These are phyloP conservation scores for Boletus chippewaensis DNA, from an alignment of 1,284 basidiomycete genomes.

Conservation along the genomic window DNA sequence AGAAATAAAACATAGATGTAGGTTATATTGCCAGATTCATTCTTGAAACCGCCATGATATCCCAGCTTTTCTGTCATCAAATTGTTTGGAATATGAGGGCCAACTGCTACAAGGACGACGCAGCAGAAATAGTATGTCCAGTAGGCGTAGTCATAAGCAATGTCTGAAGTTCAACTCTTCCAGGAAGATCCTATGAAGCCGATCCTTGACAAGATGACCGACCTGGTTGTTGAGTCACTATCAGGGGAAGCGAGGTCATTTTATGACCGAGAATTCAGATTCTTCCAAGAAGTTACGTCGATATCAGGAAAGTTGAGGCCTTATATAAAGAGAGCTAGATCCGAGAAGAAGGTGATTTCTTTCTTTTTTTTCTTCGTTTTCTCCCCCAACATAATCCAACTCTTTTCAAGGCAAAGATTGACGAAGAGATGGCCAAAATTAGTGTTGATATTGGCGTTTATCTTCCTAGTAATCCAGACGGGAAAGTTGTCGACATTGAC, in stretches of 20 bases:
- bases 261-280: constrained; percentile 92
- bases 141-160: neutral
- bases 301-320: constrained; percentile 98
- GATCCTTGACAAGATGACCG: constrained; percentile 81
- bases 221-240: constrained; percentile 76
- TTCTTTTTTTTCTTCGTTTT: neutral
- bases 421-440: constrained; percentile 99
- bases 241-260: constrained; percentile 90
- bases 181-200: constrained; percentile 96
- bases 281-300: constrained; percentile 95
- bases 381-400: neutral
- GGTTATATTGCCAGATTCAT: constrained; percentile 96
- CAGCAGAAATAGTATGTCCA: constrained; percentile 65
- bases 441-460: constrained; percentile 92
- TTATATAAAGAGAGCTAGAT: constrained; percentile 92
- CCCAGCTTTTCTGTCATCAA: constrained; percentile 98
- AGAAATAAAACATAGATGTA: constrained; percentile 27
- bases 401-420: constrained; percentile 81
- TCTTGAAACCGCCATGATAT: constrained; percentile 96
- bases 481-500: constrained; percentile 92
- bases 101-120: constrained; percentile 92
- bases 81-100: constrained; percentile 99
- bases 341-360: constrained; percentile 88
- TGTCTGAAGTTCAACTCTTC: constrained; percentile 5
- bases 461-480: constrained; percentile 96